Evolutionary conservation across 139 green algal genomes (phyloP), one percentile per base, ranked within the genome.

Genomic region (Spirogloea muscicola): DNA sequence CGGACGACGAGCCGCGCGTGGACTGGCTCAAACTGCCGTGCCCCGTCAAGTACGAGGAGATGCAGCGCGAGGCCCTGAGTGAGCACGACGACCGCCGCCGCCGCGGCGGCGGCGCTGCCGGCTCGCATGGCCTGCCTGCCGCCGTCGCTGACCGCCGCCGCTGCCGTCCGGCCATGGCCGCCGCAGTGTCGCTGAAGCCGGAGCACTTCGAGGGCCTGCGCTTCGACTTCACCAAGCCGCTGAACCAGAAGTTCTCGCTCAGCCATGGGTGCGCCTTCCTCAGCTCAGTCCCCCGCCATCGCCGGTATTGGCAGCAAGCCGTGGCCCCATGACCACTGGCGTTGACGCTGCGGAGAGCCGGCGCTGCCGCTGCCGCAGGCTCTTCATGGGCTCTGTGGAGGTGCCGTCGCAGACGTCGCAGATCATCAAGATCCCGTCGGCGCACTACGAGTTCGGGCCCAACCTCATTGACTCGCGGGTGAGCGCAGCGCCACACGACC

Each of bases 231-330:
- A 97, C 87, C 59, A 96, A 96, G 78, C 92, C 94, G 1, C 83
- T 99, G 25, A 99, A 97, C 83, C 88, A 92, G 67, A 95, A 97
- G 75, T 98, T 99, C 79, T 92, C 91, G 38, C 78, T 98, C 21
- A 88, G 68, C n/a, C 92, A 97, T 81, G 90, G 84, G 89, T 82
- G 9, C n/a, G n/a, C n/a, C n/a, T n/a, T n/a, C n/a, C n/a, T n/a
- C n/a, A n/a, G n/a, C n/a, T n/a, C n/a, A n/a, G n/a, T n/a, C n/a
- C n/a, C n/a, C n/a, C n/a, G n/a, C n/a, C n/a, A n/a, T n/a, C n/a
- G n/a, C n/a, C n/a, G n/a, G n/a, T n/a, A n/a, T n/a, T n/a, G n/a
- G n/a, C n/a, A n/a, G n/a, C n/a, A n/a, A n/a, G n/a, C n/a, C n/a
- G n/a, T n/a, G n/a, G n/a, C n/a, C n/a, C 3, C n/a, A n/a, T n/a